Evolutionary conservation across 2,329 filamentous ascomycete species (phyloP).

Genomic region (Diaporthe velutina): DNA sequence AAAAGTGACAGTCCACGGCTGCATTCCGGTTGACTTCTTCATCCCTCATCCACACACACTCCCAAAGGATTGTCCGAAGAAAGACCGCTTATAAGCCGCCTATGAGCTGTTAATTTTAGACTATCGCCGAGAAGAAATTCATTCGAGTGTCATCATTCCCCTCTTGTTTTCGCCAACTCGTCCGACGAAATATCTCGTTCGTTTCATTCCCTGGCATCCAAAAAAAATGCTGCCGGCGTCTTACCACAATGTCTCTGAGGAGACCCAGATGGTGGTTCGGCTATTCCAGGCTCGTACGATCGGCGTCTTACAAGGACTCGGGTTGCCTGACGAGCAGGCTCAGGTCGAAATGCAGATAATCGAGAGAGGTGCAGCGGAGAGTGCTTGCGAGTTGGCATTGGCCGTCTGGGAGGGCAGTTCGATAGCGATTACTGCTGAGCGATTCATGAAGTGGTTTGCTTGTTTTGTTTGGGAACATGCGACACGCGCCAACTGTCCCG

Average conservation of each 20-base stretch:
- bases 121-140: too few relatives aligned
- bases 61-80: too few relatives aligned
- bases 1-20: too few relatives aligned
- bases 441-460: not conserved
- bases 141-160: too few relatives aligned
- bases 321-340: not conserved
- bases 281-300: not conserved
- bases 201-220: not conserved
- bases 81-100: too few relatives aligned
- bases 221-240: not conserved
- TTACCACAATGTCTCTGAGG: not conserved
- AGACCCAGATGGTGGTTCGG: not conserved
- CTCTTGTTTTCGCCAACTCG: too few relatives aligned
- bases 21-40: too few relatives aligned
- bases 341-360: not conserved
- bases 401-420: not conserved
- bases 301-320: not conserved
- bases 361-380: not conserved
- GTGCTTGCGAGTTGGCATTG: not conserved
- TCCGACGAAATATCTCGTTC: too few relatives aligned
- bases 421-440: not conserved
- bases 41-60: too few relatives aligned
- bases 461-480: not conserved
- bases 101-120: too few relatives aligned
- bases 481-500: not conserved